phyloP scores from a whole-genome alignment of 805 yeast genomes.

The Candida jianshihensis region DNA sequence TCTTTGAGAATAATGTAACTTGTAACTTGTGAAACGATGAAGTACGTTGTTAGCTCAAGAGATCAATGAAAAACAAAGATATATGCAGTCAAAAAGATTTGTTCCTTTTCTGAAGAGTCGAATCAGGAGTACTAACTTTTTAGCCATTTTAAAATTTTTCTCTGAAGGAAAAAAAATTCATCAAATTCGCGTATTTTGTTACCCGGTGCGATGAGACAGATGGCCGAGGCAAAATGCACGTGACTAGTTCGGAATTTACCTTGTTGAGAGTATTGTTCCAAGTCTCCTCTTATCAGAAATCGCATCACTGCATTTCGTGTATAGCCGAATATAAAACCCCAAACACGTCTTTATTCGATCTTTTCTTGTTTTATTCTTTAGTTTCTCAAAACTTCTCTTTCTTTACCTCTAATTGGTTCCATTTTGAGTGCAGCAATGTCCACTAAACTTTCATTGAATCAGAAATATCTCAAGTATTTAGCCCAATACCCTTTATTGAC shows the following conservation, averaged over 20 bases:
- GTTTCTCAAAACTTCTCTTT: not conserved
- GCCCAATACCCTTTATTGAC: constrained; percentile 48
- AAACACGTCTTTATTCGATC: not conserved
- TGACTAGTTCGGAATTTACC: not conserved
- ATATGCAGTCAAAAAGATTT: too few relatives aligned
- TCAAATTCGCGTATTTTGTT: constrained; percentile 2
- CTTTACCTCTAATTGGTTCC: not conserved
- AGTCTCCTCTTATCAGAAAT: too few relatives aligned
- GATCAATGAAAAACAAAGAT: too few relatives aligned
- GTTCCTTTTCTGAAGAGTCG: not conserved
- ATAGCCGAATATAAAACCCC: too few relatives aligned
- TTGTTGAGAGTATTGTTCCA: not conserved
- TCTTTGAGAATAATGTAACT: not conserved
- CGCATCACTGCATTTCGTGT: too few relatives aligned
- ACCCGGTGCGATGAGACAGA: constrained; percentile 14
- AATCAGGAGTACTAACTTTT: not conserved
- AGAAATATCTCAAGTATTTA: constrained; percentile 31
- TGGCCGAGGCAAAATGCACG: not conserved
- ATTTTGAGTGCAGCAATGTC: constrained; percentile 1
- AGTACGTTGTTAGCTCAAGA: too few relatives aligned
- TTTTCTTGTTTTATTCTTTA: not conserved
- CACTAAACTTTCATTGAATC: constrained; percentile 11
- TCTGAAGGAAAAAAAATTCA: constrained; percentile 1
- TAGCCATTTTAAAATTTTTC: not conserved
- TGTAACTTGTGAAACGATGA: too few relatives aligned